These are phyloP conservation scores for Candida freyschussii DNA, from an alignment of 1,139 yeast species.

Conservation along the genomic window DNA sequence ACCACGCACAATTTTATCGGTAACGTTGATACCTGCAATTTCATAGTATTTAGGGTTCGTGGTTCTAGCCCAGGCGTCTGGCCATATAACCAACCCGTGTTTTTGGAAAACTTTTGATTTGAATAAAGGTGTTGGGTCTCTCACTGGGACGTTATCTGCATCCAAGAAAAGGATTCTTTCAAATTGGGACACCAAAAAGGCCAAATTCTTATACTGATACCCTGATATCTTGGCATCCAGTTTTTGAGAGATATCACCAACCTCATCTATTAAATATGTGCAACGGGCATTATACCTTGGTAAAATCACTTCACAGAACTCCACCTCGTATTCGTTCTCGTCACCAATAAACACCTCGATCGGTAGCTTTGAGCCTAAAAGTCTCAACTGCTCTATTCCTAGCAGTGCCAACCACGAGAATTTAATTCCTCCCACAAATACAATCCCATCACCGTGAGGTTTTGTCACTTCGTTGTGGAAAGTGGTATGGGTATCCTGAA, in stretches of 20 bases:
- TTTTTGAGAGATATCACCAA: conserved; percentile 32
- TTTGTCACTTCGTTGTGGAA: conserved; percentile 9
- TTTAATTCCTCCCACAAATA: conserved; percentile 59
- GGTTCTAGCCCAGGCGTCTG: conserved; percentile 66
- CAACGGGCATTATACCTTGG: conserved; percentile 54
- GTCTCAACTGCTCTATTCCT: conserved; percentile 48
- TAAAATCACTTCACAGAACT: conserved; percentile 48
- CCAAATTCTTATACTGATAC: conserved; percentile 60
- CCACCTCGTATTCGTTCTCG: conserved; percentile 42
- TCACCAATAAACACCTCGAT: conserved; percentile 60
- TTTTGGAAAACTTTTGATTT: conserved; percentile 30
- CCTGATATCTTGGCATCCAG: conserved; percentile 41
- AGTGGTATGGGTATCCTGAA: conserved; percentile 13
- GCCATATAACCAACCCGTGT: conserved; percentile 52
- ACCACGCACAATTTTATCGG: conserved; percentile 26
- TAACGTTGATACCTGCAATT: conserved; percentile 42
- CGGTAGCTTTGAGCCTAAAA: conserved; percentile 49
- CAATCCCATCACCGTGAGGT: conserved; percentile 40
- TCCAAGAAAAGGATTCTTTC: conserved; percentile 59
- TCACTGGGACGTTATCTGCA: conserved; percentile 62
- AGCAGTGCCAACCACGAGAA: conserved; percentile 51
- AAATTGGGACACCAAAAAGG: conserved; percentile 53
- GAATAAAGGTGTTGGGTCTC: conserved; percentile 49
- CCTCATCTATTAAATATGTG: conserved; percentile 28
- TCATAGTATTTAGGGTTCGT: conserved; percentile 56